phyloP scores from a whole-genome alignment of 2,329 filamentous ascomycete genomes.

The Epichloe scottii region DNA sequence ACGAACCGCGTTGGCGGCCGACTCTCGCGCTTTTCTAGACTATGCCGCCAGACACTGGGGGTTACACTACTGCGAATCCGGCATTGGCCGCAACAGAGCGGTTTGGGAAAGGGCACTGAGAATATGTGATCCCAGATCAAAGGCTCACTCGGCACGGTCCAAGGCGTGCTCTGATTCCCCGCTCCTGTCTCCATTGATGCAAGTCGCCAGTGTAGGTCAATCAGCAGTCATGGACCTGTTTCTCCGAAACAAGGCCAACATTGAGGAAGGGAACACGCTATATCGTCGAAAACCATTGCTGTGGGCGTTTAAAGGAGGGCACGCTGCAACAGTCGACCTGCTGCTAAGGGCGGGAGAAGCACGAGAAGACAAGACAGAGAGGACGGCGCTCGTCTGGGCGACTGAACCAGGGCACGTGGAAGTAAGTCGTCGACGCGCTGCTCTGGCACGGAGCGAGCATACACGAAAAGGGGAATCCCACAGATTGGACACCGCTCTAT shows the following conservation, averaged over 20 bases:
- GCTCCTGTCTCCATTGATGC: neutral
- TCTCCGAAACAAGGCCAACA: neutral
- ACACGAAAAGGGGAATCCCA: neutral
- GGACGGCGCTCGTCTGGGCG: neutral
- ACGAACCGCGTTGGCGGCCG: neutral
- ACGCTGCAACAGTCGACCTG: neutral
- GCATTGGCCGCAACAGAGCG: neutral
- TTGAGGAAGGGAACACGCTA: neutral
- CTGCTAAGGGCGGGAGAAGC: neutral
- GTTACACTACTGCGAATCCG: neutral
- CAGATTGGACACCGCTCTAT: neutral
- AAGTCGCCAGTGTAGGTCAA: neutral
- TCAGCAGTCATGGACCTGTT: neutral
- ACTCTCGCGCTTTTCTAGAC: neutral
- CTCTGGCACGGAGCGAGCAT: neutral
- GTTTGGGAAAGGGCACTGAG: neutral
- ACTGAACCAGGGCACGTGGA: neutral
- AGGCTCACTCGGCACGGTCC: neutral
- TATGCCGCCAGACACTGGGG: neutral
- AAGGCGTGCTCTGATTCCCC: neutral
- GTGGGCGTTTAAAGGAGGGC: neutral
- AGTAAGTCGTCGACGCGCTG: neutral
- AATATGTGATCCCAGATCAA: neutral
- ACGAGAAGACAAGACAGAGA: neutral
- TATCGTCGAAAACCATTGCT: neutral